Percentiles rank a stretch among this genome's conserved stretches.
Evolutionary conservation across 129 eudicot genomes (phyloP).

Genomic region (Gnaphalium uliginosum): DNA sequence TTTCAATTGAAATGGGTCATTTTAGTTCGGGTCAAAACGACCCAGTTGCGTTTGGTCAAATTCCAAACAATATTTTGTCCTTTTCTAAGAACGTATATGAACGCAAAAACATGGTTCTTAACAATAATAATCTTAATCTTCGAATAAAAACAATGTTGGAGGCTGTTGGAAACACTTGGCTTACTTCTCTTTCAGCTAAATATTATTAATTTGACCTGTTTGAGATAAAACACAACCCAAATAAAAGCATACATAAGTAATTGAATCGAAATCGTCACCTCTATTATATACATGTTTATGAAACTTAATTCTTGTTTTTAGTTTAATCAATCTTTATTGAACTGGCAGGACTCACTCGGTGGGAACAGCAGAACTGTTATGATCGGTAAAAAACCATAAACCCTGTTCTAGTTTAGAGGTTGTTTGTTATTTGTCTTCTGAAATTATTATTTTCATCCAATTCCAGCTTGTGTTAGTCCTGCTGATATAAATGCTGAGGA

Average conservation of each 20-base stretch:
- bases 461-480: slow-evolving; percentile 97
- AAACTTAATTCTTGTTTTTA: slow-evolving; percentile 24
- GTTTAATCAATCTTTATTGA: slow-evolving; percentile 18
- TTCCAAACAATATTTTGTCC: neutral
- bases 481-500: slow-evolving; percentile 99
- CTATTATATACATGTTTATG: slow-evolving; percentile 4
- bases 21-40: neutral
- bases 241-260: neutral
- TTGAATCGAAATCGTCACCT: neutral
- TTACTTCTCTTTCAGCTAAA: neutral
- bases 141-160: neutral
- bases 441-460: slow-evolving; percentile 14
- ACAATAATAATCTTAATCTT: neutral
- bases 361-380: slow-evolving; percentile 99
- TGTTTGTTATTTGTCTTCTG: slow-evolving; percentile 1
- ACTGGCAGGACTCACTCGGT: slow-evolving; percentile 94
- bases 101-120: neutral
- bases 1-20: neutral
- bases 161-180: neutral
- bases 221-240: neutral
- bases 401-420: neutral
- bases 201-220: neutral
- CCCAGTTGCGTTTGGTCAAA: neutral
- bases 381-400: slow-evolving; percentile 60
- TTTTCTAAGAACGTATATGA: neutral